Evolutionary conservation across 139 green algal genomes (phyloP).

Genomic region (Tetraselmis chui): DNA sequence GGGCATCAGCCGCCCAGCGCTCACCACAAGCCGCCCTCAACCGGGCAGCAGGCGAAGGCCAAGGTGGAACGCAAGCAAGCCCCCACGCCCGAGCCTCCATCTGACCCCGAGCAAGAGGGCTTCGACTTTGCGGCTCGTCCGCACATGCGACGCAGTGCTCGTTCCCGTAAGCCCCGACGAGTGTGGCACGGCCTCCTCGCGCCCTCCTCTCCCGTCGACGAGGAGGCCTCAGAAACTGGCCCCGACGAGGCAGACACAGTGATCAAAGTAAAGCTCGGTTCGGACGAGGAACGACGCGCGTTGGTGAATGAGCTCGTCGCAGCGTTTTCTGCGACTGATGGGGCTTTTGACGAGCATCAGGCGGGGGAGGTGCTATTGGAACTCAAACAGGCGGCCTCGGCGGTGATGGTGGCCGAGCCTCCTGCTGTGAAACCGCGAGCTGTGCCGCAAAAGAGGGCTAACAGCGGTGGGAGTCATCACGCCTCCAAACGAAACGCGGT

Average conservation of each 20-base stretch:
- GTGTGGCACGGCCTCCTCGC: not conserved
- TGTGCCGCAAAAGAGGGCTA: no score
- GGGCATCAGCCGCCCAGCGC: not conserved
- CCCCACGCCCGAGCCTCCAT: no score
- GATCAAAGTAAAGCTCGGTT: no score
- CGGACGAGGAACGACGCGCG: not conserved
- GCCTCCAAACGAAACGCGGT: not conserved
- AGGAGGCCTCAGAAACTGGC: no score
- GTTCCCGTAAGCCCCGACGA: not conserved
- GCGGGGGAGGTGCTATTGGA: not conserved
- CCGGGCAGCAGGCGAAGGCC: not conserved
- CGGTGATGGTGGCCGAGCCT: not conserved
- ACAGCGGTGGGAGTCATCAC: no score
- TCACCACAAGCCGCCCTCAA: not conserved
- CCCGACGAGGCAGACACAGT: no score
- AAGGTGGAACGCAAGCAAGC: not conserved
- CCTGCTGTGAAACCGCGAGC: no score
- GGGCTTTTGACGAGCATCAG: no score
- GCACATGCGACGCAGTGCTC: not conserved
- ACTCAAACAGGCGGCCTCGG: no score
- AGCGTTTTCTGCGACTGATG: not conserved
- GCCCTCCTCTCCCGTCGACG: not conserved
- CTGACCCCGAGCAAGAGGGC: not conserved
- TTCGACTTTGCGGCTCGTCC: not conserved
- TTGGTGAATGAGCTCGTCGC: not conserved